These are phyloP conservation scores for Suillus weaverae DNA, from an alignment of 768 basidiomycete genomes.

Conservation along the genomic window DNA sequence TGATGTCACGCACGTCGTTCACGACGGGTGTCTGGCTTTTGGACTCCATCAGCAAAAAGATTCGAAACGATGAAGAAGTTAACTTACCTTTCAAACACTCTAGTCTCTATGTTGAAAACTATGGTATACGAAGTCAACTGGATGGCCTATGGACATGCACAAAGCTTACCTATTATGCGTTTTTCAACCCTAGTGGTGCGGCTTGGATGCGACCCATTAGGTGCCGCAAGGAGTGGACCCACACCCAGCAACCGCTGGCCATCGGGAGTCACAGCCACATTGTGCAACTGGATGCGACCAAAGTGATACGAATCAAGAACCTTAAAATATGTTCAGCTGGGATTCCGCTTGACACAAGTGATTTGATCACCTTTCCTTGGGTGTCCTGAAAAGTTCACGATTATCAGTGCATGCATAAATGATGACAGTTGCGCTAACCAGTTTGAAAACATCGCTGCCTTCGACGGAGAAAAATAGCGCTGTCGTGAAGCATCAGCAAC, in stretches of 20 bases:
- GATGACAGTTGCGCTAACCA: slow-evolving; percentile 31
- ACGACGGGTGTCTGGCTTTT: slow-evolving; percentile 54
- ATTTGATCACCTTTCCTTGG: slow-evolving; percentile 36
- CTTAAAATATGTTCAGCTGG: slow-evolving; percentile 13
- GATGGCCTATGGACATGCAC: background rate
- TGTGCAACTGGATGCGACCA: slow-evolving; percentile 47
- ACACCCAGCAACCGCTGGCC: slow-evolving; percentile 48
- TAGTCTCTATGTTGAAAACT: slow-evolving; percentile 51
- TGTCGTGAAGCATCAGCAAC: slow-evolving; percentile 12
- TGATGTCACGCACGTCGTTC: slow-evolving; percentile 55
- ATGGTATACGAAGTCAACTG: slow-evolving; percentile 8
- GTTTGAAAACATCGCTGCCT: slow-evolving; percentile 45
- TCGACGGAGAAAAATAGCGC: slow-evolving; percentile 56
- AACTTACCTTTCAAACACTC: slow-evolving; percentile 45
- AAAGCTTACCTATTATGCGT: slow-evolving; percentile 47
- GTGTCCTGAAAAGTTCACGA: slow-evolving; percentile 38
- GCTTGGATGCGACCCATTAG: slow-evolving; percentile 46
- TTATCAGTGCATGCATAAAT: slow-evolving; percentile 13
- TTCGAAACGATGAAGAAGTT: slow-evolving; percentile 1
- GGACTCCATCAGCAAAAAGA: slow-evolving; percentile 13
- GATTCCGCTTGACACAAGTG: background rate
- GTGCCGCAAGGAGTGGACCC: slow-evolving; percentile 44
- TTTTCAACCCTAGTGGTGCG: slow-evolving; percentile 52
- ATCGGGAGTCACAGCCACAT: slow-evolving; percentile 51
- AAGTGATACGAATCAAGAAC: slow-evolving; percentile 44